Evolutionary conservation across 805 yeast genomes (phyloP).

Genomic region (Candida takata): DNA sequence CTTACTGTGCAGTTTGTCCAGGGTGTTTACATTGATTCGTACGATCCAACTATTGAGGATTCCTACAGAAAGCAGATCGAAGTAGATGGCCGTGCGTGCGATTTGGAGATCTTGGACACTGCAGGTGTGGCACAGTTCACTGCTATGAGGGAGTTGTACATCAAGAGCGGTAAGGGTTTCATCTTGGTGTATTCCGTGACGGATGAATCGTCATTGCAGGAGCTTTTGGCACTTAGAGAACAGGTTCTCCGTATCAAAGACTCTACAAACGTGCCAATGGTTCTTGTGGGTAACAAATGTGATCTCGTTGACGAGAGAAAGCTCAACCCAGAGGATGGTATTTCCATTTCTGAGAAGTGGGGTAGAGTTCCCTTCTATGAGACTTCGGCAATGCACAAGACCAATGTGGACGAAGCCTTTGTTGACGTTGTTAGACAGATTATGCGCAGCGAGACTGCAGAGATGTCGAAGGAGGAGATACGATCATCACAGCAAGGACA

Average conservation of each 20-base stretch:
- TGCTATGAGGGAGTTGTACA: constrained; percentile 87
- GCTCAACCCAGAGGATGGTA: constrained; percentile 76
- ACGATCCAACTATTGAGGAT: constrained; percentile 97
- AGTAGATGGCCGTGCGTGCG: constrained; percentile 82
- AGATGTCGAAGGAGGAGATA: constrained; percentile 3
- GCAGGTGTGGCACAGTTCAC: constrained; percentile 95
- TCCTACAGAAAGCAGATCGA: constrained; percentile 85
- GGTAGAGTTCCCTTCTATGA: constrained; percentile 86
- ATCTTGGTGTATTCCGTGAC: constrained; percentile 81
- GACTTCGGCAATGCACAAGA: constrained; percentile 84
- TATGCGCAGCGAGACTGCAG: constrained; percentile 55
- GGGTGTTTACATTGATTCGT: constrained; percentile 81
- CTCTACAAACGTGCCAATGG: constrained; percentile 73
- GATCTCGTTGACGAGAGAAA: constrained; percentile 72
- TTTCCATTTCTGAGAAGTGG: constrained; percentile 77
- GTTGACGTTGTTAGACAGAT: constrained; percentile 85
- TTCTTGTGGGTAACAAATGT: constrained; percentile 85
- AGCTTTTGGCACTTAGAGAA: constrained; percentile 69
- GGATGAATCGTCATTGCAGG: constrained; percentile 68
- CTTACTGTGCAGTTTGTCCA: constrained; percentile 89
- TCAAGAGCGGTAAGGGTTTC: constrained; percentile 87
- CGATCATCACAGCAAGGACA: constrained; percentile 1
- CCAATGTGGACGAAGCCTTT: constrained; percentile 88
- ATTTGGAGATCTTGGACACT: constrained; percentile 82
- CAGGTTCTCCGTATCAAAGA: constrained; percentile 84